These are phyloP conservation scores for Neonectria ditissima DNA, from an alignment of 2,329 filamentous ascomycete species.

Conservation along the genomic window DNA sequence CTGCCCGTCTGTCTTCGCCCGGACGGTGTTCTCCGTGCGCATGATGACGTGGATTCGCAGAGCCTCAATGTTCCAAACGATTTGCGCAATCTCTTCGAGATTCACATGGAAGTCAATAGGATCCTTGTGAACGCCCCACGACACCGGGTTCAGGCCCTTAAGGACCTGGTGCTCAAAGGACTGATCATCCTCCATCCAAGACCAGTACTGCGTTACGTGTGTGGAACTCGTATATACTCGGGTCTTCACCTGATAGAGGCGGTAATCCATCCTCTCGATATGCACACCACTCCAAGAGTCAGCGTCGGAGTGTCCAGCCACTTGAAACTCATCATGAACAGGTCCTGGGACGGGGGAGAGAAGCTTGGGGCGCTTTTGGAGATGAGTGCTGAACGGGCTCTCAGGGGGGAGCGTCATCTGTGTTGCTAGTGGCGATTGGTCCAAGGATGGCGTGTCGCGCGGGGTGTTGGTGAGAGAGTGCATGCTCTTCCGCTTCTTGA, in stretches of 20 bases:
- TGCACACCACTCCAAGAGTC: slow-evolving; percentile 62
- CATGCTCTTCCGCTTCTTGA: slow-evolving; percentile 51
- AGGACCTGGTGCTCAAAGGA: slow-evolving; percentile 67
- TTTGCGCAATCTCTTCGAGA: slow-evolving; percentile 59
- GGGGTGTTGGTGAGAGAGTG: slow-evolving; percentile 47
- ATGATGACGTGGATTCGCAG: slow-evolving; percentile 58
- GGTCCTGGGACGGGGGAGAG: slow-evolving; percentile 31
- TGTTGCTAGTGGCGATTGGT: slow-evolving; percentile 44
- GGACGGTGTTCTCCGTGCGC: slow-evolving; percentile 41
- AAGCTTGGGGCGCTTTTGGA: slow-evolving; percentile 45
- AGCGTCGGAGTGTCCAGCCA: slow-evolving; percentile 62
- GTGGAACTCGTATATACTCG: slow-evolving; percentile 58
- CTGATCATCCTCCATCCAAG: slow-evolving; percentile 56
- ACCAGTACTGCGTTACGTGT: slow-evolving; percentile 67
- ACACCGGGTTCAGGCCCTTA: slow-evolving; percentile 55
- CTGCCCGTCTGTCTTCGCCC: slow-evolving; percentile 47
- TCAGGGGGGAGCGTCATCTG: slow-evolving; percentile 28
- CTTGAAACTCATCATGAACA: slow-evolving; percentile 55
- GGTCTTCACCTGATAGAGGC: slow-evolving; percentile 65
- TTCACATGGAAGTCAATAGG: slow-evolving; percentile 64
- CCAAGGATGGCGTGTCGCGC: slow-evolving; percentile 43
- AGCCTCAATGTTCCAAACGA: slow-evolving; percentile 58
- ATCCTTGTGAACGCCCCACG: slow-evolving; percentile 63
- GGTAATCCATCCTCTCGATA: slow-evolving; percentile 62
- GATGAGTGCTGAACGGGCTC: slow-evolving; percentile 30